These are phyloP conservation scores for Colletotrichum orbiculare DNA, from an alignment of 2,329 filamentous ascomycete species.

Conservation along the genomic window DNA sequence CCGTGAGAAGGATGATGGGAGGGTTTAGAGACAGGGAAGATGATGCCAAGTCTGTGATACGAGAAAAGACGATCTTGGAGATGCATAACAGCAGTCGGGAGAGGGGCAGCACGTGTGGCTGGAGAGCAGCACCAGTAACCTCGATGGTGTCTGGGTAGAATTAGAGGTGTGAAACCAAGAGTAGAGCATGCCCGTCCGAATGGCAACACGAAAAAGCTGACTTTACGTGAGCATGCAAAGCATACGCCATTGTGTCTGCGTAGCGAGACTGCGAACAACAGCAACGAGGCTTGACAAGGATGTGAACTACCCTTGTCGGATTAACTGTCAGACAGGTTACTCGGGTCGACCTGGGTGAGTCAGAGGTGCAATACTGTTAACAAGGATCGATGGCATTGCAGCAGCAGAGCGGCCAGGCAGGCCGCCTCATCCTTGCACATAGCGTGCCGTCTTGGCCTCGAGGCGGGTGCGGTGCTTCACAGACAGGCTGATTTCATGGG, in stretches of 20 bases:
- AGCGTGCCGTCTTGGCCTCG: slow-evolving; percentile 16
- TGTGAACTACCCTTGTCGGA: slow-evolving; percentile 20
- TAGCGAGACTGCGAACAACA: slow-evolving; percentile 20
- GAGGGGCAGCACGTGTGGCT: slow-evolving; percentile 12
- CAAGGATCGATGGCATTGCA: slow-evolving; percentile 16
- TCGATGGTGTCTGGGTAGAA: neutral
- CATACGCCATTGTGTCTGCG: slow-evolving; percentile 16
- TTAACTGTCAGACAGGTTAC: slow-evolving; percentile 23
- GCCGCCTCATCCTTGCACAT: slow-evolving; percentile 14
- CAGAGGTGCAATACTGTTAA: slow-evolving; percentile 6
- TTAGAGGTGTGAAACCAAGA: slow-evolving; percentile 21
- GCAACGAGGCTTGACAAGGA: slow-evolving; percentile 29
- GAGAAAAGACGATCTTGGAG: slow-evolving; percentile 29
- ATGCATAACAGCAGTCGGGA: slow-evolving; percentile 22
- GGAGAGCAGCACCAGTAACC: neutral
- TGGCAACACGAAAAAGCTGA: neutral
- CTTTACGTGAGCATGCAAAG: neutral
- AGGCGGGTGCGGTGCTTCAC: slow-evolving; percentile 13
- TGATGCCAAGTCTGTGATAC: slow-evolving; percentile 37
- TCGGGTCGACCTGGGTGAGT: slow-evolving; percentile 22
- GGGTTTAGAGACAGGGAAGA: slow-evolving; percentile 10
- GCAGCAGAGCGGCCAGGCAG: slow-evolving; percentile 18
- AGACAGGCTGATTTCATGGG: neutral
- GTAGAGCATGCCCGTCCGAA: slow-evolving; percentile 14
- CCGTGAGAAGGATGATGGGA: slow-evolving; percentile 3